These are phyloP conservation scores for Ceratocystis ficicola DNA, from an alignment of 2,329 filamentous ascomycete genomes.

Conservation along the genomic window DNA sequence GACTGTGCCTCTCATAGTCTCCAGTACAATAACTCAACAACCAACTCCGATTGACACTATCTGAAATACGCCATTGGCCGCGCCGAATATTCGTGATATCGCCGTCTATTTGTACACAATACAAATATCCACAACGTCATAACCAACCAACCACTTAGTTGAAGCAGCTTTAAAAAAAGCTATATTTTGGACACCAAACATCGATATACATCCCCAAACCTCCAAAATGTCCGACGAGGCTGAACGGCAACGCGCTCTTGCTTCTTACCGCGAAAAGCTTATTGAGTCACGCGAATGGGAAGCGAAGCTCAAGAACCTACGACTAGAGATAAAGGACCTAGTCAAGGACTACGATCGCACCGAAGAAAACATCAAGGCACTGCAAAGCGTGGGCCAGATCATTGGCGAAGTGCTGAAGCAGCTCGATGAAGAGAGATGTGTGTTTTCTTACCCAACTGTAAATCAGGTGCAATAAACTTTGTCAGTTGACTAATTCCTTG, in stretches of 20 bases:
- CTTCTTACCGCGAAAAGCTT: constrained; percentile 67
- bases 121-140: neutral
- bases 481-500: neutral
- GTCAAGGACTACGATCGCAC: constrained; percentile 94
- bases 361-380: constrained; percentile 97
- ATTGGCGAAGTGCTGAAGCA: constrained; percentile 99
- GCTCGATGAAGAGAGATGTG: constrained; percentile 96
- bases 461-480: constrained; percentile 22
- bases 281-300: constrained; percentile 98
- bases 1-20: neutral
- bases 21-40: neutral
- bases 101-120: neutral
- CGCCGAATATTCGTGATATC: neutral
- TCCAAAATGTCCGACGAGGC: constrained; percentile 33
- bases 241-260: constrained; percentile 57
- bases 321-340: constrained; percentile 88
- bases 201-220: neutral
- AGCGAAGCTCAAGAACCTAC: constrained; percentile 86
- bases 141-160: neutral
- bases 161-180: constrained; percentile 1
- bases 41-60: neutral
- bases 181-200: neutral
- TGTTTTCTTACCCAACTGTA: constrained; percentile 20
- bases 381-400: constrained; percentile 98
- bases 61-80: neutral